A percentile compares a stretch with the other conserved stretches of the same genome.
Conservation (phyloP, 768 basidiomycete species). For the Rossbeevera mucosa region DNA sequence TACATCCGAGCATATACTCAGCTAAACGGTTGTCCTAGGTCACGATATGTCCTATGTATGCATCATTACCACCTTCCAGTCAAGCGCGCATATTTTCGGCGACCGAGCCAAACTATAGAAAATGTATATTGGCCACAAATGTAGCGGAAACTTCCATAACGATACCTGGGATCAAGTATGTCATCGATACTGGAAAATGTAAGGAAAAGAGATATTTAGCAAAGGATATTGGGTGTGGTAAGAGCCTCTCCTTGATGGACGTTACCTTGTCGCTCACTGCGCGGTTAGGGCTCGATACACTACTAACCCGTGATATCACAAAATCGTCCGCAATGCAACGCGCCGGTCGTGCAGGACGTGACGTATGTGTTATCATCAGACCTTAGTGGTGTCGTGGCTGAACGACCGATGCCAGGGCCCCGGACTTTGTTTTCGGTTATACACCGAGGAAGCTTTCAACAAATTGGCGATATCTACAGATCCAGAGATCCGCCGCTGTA, state of each 20-base stretch:
- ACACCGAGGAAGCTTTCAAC: conserved; percentile 77
- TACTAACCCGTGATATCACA: conserved; percentile 77
- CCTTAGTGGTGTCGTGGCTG: neutral
- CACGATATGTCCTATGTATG: conserved; percentile 76
- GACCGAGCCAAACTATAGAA: conserved; percentile 64
- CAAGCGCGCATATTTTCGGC: conserved; percentile 76
- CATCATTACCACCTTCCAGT: conserved; percentile 71
- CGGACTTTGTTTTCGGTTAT: conserved; percentile 89
- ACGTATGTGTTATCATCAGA: conserved; percentile 40
- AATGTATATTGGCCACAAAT: conserved; percentile 95
- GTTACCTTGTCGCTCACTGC: neutral
- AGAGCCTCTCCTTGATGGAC: neutral
- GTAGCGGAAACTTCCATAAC: conserved; percentile 98
- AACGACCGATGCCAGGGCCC: conserved; percentile 44
- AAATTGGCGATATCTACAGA: conserved; percentile 61
- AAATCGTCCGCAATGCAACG: conserved; percentile 90
- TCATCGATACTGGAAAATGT: conserved; percentile 93
- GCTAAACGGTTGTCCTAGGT: conserved; percentile 43
- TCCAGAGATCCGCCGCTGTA: conserved; percentile 89
- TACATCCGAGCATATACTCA: neutral
- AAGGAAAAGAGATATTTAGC: conserved; percentile 91
- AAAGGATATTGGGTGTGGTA: conserved; percentile 64
- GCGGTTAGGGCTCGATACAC: conserved; percentile 74
- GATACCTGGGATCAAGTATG: conserved; percentile 91
- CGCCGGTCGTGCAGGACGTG: conserved; percentile 95